Base-by-base conservation (phyloP, 108 stramenopile species). In the Chaetoceros muelleri region DNA sequence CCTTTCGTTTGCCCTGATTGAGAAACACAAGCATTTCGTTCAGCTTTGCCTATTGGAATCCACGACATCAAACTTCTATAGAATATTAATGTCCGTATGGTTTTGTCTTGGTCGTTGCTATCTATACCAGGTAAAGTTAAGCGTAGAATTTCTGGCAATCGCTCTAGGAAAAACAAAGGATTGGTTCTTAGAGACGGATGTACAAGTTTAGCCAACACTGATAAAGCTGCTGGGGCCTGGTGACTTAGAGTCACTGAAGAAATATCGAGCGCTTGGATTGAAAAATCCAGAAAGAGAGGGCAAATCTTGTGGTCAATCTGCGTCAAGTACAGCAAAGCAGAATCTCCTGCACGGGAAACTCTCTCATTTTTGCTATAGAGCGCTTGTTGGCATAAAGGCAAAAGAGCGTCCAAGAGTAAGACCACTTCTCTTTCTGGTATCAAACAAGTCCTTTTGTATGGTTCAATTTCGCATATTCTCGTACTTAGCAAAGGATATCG, bases 71-170 rank as follows among this genome's bases (percentile, higher is more conserved):
- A 45, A 46, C 70, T 83, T 24, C 85, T 67, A 60, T 93, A 93
- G 57, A 88, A 73, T 56, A 90, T 84, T 10, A 93, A 67, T 1
- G 92, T 93, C 17, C 84, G 68, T 53, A 85, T 75, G 0, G 83
- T 88, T 55, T 94, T 94, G 71, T 86, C 82, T 65, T 88, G 83
- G 62, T 94, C 93, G 50, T 90, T 90, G 60, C 86, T 78, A 54
- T 94, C 93, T 29, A 94, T 82, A n/a, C 93, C 93, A 5, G 86
- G 84, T 66, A 94, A 65, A 54, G 76, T 75, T 21, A 90, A 53
- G 18, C 76, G 69, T 29, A 94, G 52, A 24, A 90, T 69, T 45
- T 83, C 74, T 29, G 93, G 88, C n/a, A 90, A 59, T 19, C 85
- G 68, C 10, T 55, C 51, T 47, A 94, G 60, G 26, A 94, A 57